A percentile compares a stretch with the other conserved stretches of the same genome.
phyloP scores from a whole-genome alignment of 2,329 filamentous ascomycete species.

The Aspergillus sp. region DNA sequence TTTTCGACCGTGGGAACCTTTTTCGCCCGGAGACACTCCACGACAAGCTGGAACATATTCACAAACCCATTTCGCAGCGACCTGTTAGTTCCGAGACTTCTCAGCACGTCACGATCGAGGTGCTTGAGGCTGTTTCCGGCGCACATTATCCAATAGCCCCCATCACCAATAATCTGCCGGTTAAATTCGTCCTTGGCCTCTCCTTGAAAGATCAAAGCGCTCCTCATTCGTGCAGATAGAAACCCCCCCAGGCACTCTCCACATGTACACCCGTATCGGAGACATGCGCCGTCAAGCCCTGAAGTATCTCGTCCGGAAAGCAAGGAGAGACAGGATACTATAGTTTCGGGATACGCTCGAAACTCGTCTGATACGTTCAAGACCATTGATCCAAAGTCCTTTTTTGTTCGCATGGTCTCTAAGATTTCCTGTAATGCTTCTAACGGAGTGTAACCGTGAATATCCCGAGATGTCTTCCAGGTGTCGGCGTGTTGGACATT shows the following conservation, averaged over 20 bases:
- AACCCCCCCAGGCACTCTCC: constrained; percentile 39
- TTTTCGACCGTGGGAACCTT: constrained; percentile 24
- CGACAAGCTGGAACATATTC: constrained; percentile 33
- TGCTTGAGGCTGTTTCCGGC: constrained; percentile 20
- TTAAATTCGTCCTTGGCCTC: constrained; percentile 25
- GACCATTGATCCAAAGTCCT: constrained; percentile 8
- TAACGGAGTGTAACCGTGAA: no score
- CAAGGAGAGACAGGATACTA: constrained; percentile 29
- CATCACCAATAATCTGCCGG: constrained; percentile 19
- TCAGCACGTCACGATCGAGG: constrained; percentile 22
- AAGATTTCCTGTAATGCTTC: constrained; percentile 28
- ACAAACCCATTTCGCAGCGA: constrained; percentile 35
- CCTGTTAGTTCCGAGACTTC: constrained; percentile 36
- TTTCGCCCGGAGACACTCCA: constrained; percentile 20
- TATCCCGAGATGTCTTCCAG: no score
- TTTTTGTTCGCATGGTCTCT: constrained; percentile 28
- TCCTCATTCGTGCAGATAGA: constrained; percentile 40
- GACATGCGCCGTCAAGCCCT: constrained; percentile 19
- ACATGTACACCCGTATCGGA: constrained; percentile 42
- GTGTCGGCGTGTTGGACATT: no score
- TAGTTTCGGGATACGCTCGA: constrained; percentile 26
- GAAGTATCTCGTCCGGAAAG: constrained; percentile 5
- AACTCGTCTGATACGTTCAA: constrained; percentile 34
- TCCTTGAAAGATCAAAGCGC: constrained; percentile 28
- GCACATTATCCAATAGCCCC: constrained; percentile 16